Evolutionary conservation across 2,329 filamentous ascomycete genomes (phyloP).

Genomic region (Plectosphaerella plurivora): DNA sequence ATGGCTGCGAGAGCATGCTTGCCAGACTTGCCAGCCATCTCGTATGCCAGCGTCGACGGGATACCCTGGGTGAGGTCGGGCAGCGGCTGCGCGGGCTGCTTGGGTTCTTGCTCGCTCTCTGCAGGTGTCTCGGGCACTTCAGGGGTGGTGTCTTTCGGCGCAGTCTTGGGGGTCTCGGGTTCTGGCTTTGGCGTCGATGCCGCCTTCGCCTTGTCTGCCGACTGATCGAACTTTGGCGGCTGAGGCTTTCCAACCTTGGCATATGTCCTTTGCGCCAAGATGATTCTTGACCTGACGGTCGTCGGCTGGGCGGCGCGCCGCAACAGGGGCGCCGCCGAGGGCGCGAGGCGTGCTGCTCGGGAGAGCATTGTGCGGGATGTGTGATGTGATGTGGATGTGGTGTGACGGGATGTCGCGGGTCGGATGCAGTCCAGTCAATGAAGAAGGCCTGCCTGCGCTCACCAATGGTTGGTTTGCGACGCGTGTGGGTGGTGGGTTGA

Average conservation of each 20-base stretch:
- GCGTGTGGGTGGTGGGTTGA: neutral
- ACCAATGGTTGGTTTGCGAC: neutral
- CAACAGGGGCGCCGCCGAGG: slow-evolving; percentile 12
- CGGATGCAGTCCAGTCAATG: neutral
- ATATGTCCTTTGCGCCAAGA: slow-evolving; percentile 10
- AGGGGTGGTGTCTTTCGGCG: slow-evolving; percentile 3
- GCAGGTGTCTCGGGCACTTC: slow-evolving; percentile 3
- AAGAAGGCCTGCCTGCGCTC: slow-evolving; percentile 1
- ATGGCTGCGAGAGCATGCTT: slow-evolving; percentile 13
- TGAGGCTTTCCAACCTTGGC: slow-evolving; percentile 8
- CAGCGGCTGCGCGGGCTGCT: slow-evolving; percentile 52
- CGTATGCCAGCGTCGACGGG: slow-evolving; percentile 81
- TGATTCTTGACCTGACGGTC: slow-evolving; percentile 6
- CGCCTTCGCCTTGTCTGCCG: neutral
- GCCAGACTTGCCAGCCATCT: slow-evolving; percentile 45
- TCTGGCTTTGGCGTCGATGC: slow-evolving; percentile 3
- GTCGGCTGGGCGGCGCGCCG: slow-evolving; percentile 10
- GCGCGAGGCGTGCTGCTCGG: slow-evolving; percentile 14
- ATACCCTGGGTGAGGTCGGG: slow-evolving; percentile 94
- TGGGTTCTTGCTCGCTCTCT: slow-evolving; percentile 12
- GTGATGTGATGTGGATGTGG: neutral
- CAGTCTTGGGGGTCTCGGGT: slow-evolving; percentile 2
- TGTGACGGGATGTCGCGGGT: neutral
- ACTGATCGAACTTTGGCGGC: neutral
- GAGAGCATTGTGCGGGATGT: slow-evolving; percentile 13